Evolutionary conservation across 371 early-diverging fungal genomes (phyloP).

Genomic region (Mortierella sp.): DNA sequence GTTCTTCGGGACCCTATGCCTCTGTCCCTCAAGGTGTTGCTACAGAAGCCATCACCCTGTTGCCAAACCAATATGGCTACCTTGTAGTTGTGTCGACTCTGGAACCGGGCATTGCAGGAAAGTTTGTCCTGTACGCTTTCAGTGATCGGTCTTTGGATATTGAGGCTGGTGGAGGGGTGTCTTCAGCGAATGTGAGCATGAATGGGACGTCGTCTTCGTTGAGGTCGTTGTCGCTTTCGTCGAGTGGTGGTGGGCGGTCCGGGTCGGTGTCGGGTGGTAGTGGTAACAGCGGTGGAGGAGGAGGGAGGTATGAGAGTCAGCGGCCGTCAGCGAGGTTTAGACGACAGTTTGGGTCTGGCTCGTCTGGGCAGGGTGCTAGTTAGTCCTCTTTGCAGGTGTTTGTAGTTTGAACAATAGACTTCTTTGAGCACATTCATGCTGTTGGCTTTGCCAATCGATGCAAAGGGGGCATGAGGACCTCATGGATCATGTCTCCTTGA

Average conservation of each 20-base stretch:
- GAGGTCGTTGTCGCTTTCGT: conserved; percentile 30
- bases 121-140: conserved; percentile 67
- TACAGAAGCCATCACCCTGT: conserved; percentile 33
- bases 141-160: conserved; percentile 74
- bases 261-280: conserved; percentile 10
- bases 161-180: conserved; percentile 45
- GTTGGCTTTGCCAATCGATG: no score
- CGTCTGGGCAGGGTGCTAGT: conserved; percentile 13
- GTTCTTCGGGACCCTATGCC: conserved; percentile 82
- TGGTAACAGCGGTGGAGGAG: not conserved
- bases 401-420: not conserved
- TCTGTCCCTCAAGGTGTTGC: conserved; percentile 74
- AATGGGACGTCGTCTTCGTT: conserved; percentile 22
- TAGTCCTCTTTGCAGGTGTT: not conserved
- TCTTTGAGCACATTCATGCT: no score
- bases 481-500: not conserved
- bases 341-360: conserved; percentile 30
- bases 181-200: conserved; percentile 15
- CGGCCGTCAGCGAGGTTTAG: conserved; percentile 32
- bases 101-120: conserved; percentile 67
- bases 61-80: conserved; percentile 63
- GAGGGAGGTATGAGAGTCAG: conserved; percentile 18
- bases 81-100: conserved; percentile 74
- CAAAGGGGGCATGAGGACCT: no score
- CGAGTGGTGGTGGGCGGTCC: conserved; percentile 17